phyloP scores from a whole-genome alignment of 306 rosid genomes.

The Astragalus membranaceus region DNA sequence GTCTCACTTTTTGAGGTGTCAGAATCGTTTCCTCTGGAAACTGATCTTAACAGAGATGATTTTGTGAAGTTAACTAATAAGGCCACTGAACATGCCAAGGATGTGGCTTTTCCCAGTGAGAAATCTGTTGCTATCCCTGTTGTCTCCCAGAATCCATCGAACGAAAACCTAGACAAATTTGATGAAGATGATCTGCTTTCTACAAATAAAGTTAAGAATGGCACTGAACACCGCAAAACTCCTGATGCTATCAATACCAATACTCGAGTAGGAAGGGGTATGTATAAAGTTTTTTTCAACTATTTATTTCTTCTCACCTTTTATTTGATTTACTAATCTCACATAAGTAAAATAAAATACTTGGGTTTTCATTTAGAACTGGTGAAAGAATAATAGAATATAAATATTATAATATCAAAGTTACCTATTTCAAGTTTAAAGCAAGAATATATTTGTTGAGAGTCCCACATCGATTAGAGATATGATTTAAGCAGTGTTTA shows the following conservation, averaged over 20 bases:
- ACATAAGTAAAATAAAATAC: neutral
- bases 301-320: neutral
- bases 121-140: slow-evolving; percentile 35
- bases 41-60: slow-evolving; percentile 20
- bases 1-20: slow-evolving; percentile 34
- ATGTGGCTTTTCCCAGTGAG: slow-evolving; percentile 30
- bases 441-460: neutral
- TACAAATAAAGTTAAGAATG: slow-evolving; percentile 43
- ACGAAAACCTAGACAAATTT: slow-evolving; percentile 31
- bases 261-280: slow-evolving; percentile 68
- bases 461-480: too few relatives aligned
- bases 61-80: slow-evolving; percentile 34
- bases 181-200: slow-evolving; percentile 45
- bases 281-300: slow-evolving; percentile 5
- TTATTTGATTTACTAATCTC: slow-evolving; percentile 10
- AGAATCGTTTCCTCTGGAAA: slow-evolving; percentile 32
- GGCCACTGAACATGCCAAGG: slow-evolving; percentile 29
- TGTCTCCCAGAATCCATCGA: slow-evolving; percentile 23
- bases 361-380: neutral
- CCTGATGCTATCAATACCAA: slow-evolving; percentile 30
- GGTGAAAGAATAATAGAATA: slow-evolving; percentile 13
- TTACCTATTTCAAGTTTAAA: neutral
- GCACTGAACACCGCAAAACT: slow-evolving; percentile 49
- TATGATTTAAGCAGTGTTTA: too few relatives aligned
- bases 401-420: neutral